Percentiles rank a stretch among this genome's conserved stretches.
phyloP scores from a whole-genome alignment of 2,329 filamentous ascomycete genomes.

The Aspergillus texensis region DNA sequence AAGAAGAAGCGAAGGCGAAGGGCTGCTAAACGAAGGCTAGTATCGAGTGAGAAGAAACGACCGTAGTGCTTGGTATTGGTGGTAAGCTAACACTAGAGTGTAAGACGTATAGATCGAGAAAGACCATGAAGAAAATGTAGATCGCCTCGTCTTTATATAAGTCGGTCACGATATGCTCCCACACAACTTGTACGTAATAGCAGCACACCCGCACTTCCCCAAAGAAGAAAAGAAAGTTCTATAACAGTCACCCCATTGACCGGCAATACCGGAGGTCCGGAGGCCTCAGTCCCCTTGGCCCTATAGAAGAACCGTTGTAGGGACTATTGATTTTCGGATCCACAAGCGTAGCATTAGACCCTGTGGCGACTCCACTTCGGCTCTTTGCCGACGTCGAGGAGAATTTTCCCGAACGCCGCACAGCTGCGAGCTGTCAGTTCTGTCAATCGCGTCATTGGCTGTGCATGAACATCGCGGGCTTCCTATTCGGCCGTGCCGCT shows the following conservation, averaged over 20 bases:
- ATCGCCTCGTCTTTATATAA: neutral
- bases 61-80: neutral
- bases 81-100: neutral
- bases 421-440: neutral
- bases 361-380: slow-evolving; percentile 1
- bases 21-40: neutral
- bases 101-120: neutral
- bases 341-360: neutral
- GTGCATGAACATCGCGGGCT: neutral
- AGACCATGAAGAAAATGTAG: neutral
- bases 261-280: neutral
- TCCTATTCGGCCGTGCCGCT: neutral
- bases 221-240: neutral
- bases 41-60: neutral
- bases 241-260: neutral
- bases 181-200: neutral
- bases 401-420: neutral
- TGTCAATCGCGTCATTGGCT: neutral
- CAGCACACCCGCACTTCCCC: neutral
- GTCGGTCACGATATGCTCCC: no score
- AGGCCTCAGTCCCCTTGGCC: neutral
- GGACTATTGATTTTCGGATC: neutral
- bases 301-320: neutral
- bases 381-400: neutral
- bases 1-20: neutral